These are phyloP conservation scores for Podaxis mareebaensis DNA, from an alignment of 768 basidiomycete genomes.

Conservation along the genomic window DNA sequence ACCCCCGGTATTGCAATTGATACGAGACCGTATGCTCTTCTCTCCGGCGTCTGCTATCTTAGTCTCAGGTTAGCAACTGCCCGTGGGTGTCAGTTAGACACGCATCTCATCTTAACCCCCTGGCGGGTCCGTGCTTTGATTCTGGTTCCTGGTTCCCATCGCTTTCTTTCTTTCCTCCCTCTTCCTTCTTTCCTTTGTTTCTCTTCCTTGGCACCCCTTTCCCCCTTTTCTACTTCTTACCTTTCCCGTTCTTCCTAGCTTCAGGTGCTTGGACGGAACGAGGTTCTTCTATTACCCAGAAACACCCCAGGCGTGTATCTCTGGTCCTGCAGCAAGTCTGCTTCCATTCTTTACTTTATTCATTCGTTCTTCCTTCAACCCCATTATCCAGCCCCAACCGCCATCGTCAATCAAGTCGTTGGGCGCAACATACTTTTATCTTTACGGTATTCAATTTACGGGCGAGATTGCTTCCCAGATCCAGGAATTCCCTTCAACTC, in stretches of 20 bases:
- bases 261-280: background rate
- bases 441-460: background rate
- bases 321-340: constrained; percentile 29
- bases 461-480: background rate
- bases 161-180: background rate
- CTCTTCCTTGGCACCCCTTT: background rate
- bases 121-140: constrained; percentile 5
- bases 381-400: background rate
- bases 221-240: background rate
- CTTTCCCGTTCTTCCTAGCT: background rate
- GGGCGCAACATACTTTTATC: background rate
- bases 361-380: constrained; percentile 10
- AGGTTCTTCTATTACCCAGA: constrained; percentile 10
- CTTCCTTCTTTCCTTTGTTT: background rate
- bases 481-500: constrained; percentile 21
- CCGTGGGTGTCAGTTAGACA: background rate
- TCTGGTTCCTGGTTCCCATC: background rate
- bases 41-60: background rate
- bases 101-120: background rate
- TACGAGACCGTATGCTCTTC: background rate
- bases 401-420: constrained; percentile 6
- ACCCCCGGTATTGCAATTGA: background rate
- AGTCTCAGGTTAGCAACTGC: constrained; percentile 9
- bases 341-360: constrained; percentile 28
- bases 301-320: constrained; percentile 23